Conservation (phyloP, 2,329 filamentous ascomycete genomes). For the Nothophoma quercina region DNA sequence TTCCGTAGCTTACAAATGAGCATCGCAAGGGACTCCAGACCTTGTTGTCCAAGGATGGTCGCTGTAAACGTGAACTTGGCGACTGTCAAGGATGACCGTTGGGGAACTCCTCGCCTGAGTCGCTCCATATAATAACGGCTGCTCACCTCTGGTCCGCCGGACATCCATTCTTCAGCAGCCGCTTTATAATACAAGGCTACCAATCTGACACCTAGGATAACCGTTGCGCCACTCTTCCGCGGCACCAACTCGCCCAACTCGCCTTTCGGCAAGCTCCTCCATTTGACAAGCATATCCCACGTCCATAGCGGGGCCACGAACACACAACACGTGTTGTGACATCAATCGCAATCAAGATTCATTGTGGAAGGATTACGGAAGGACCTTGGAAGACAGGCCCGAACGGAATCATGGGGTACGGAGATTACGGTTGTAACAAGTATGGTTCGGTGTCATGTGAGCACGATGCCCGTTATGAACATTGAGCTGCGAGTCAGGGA, state of each 20-base stretch:
- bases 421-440: slow-evolving; percentile 14
- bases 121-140: background rate
- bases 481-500: slow-evolving; percentile 7
- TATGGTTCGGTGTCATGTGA: slow-evolving; percentile 5
- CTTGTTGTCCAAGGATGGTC: background rate
- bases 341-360: background rate
- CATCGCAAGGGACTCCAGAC: background rate
- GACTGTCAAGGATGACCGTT: slow-evolving; percentile 8
- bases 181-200: too few species aligned
- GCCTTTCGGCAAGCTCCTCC: slow-evolving; percentile 1
- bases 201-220: too few species aligned
- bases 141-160: too few species aligned
- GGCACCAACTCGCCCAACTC: background rate
- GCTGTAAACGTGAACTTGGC: background rate
- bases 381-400: slow-evolving; percentile 11
- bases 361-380: slow-evolving; percentile 10
- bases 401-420: slow-evolving; percentile 18
- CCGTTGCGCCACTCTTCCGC: background rate
- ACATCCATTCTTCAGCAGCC: too few species aligned
- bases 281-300: slow-evolving; percentile 13
- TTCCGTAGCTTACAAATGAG: background rate
- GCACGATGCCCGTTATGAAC: slow-evolving; percentile 7
- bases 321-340: background rate
- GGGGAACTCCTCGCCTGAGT: background rate
- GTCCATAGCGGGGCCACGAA: slow-evolving; percentile 1